phyloP scores from a whole-genome alignment of 116 monocot genomes.

The Zostera marina region DNA sequence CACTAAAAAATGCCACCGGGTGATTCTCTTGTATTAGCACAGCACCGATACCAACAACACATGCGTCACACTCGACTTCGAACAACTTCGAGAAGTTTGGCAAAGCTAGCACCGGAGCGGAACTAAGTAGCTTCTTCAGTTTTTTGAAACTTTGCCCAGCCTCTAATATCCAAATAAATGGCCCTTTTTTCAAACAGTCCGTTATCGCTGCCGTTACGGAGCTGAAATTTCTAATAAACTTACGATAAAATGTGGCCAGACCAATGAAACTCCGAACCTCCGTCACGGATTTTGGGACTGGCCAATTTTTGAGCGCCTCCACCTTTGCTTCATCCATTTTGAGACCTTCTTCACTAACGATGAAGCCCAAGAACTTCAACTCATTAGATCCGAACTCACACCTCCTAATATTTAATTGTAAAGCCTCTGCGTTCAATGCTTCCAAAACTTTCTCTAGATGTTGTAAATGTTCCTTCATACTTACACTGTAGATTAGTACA shows the following conservation, averaged over 20 bases:
- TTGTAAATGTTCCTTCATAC: neutral
- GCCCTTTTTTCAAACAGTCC: neutral
- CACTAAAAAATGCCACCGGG: no score
- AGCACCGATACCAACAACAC: no score
- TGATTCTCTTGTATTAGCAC: no score
- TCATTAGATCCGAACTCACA: neutral
- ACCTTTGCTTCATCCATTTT: conserved; percentile 4
- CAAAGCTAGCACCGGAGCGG: neutral
- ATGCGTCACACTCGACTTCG: no score
- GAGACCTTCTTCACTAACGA: neutral
- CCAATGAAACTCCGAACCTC: conserved; percentile 9
- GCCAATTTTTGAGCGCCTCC: neutral
- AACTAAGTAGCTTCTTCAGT: neutral
- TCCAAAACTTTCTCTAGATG: neutral
- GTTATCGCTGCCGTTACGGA: neutral
- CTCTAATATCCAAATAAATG: neutral
- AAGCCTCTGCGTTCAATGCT: neutral
- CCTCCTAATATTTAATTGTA: neutral
- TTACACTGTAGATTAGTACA: neutral
- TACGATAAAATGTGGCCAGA: neutral
- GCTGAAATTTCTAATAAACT: conserved; percentile 3
- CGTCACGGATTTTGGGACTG: neutral
- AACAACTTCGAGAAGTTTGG: no score
- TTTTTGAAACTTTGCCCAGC: neutral
- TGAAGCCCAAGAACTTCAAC: neutral